A percentile compares a stretch with the other conserved stretches of the same genome.
These are phyloP conservation scores for Stemphylium vesicarium DNA, from an alignment of 2,329 filamentous ascomycete species.

Conservation along the genomic window DNA sequence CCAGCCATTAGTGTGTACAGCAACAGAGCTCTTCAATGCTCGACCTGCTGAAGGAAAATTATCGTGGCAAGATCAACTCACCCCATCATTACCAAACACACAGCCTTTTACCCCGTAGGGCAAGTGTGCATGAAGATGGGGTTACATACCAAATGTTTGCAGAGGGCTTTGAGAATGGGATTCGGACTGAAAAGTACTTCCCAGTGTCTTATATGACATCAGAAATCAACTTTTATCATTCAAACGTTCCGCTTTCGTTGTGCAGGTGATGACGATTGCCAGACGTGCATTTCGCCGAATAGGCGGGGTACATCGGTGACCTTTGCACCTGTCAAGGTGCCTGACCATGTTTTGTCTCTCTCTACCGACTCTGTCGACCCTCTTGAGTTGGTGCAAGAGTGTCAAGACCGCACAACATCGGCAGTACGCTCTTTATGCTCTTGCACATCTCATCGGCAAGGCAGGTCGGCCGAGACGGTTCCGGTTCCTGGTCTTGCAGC, in stretches of 20 bases:
- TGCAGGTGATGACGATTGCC: constrained; percentile 16
- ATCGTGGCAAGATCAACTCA: constrained; percentile 66
- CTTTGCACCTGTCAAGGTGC: constrained; percentile 6
- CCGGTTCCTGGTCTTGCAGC: constrained; percentile 10
- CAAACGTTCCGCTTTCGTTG: not conserved
- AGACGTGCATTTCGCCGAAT: constrained; percentile 15
- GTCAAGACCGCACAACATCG: constrained; percentile 11
- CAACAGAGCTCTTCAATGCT: constrained; percentile 64
- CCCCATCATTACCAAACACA: constrained; percentile 72
- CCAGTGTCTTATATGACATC: constrained; percentile 1
- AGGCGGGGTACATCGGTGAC: constrained; percentile 25
- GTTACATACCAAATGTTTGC: constrained; percentile 55
- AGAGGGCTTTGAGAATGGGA: constrained; percentile 4
- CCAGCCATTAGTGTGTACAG: constrained; percentile 76
- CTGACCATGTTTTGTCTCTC: not conserved
- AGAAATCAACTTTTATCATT: constrained; percentile 9
- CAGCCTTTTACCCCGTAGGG: constrained; percentile 58
- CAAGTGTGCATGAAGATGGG: constrained; percentile 69
- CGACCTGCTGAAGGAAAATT: constrained; percentile 70
- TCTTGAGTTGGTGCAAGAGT: constrained; percentile 37
- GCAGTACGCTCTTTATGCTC: constrained; percentile 31
- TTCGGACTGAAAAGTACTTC: constrained; percentile 1
- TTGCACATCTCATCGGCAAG: constrained; percentile 33
- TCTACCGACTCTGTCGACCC: constrained; percentile 9
- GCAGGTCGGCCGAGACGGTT: constrained; percentile 14